A percentile compares a stretch with the other conserved stretches of the same genome.
Evolutionary conservation across 192 early-diverging fungal species (phyloP).

Genomic region (Piromyces sp.): DNA sequence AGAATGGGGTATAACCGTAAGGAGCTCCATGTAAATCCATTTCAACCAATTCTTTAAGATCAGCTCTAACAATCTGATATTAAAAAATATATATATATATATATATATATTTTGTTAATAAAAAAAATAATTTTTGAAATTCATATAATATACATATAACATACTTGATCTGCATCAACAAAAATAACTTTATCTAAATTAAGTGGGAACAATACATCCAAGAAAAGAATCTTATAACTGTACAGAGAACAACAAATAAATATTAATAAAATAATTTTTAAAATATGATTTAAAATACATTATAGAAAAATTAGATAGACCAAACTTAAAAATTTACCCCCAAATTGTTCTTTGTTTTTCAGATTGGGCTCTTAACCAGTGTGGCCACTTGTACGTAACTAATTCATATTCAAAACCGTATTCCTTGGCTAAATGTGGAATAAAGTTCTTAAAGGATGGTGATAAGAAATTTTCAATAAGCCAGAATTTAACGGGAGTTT

Average conservation of each 20-base stretch:
- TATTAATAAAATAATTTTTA: background rate
- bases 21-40: conserved; percentile 87
- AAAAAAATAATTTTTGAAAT: too few species aligned
- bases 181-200: conserved; percentile 87
- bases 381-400: conserved; percentile 97
- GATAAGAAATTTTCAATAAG: conserved; percentile 95
- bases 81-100: too few species aligned
- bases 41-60: conserved; percentile 79
- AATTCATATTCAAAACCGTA: conserved; percentile 87
- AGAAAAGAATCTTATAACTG: conserved; percentile 90
- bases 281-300: background rate
- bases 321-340: too few species aligned
- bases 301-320: too few species aligned
- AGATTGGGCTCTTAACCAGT: conserved; percentile 77
- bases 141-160: too few species aligned
- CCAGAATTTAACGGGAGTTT: conserved; percentile 92
- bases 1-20: conserved; percentile 94
- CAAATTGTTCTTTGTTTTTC: conserved; percentile 96
- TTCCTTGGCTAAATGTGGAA: conserved; percentile 70
- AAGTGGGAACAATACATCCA: conserved; percentile 93
- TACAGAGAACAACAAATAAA: too few species aligned
- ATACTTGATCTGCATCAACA: conserved; percentile 93
- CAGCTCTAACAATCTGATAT: conserved; percentile 69
- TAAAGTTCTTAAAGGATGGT: conserved; percentile 85
- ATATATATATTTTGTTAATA: too few species aligned